phyloP scores from a whole-genome alignment of 2,329 filamentous ascomycete genomes.

The Oidium heveae region DNA sequence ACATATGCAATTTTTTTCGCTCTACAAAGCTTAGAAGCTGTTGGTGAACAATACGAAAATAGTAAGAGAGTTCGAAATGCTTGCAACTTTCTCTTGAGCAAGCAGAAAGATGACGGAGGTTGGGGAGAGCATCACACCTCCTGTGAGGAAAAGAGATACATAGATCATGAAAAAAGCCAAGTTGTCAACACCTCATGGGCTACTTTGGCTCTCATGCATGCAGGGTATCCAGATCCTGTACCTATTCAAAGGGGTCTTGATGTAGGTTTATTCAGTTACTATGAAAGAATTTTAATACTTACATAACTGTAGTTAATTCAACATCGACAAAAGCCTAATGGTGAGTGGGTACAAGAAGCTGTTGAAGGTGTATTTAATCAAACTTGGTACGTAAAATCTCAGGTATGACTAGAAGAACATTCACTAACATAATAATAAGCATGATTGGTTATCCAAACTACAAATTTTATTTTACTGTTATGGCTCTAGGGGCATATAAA shows the following conservation, averaged over 20 bases:
- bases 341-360: conserved; percentile 83
- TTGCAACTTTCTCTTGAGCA: conserved; percentile 65
- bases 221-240: conserved; percentile 49
- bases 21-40: conserved; percentile 56
- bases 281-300: too few species aligned
- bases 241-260: conserved; percentile 45
- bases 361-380: conserved; percentile 99
- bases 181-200: conserved; percentile 94
- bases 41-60: conserved; percentile 59
- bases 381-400: conserved; percentile 24
- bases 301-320: conserved; percentile 38
- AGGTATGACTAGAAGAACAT: too few species aligned
- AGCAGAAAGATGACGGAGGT: conserved; percentile 70
- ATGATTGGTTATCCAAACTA: conserved; percentile 99
- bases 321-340: conserved; percentile 60
- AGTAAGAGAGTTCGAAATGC: conserved; percentile 45
- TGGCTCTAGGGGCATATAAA: conserved; percentile 61
- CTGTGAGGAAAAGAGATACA: conserved; percentile 53
- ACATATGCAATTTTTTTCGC: conserved; percentile 96
- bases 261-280: too few species aligned
- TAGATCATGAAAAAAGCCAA: conserved; percentile 56
- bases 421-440: conserved; percentile 15
- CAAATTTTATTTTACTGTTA: conserved; percentile 88
- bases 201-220: conserved; percentile 57
- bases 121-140: conserved; percentile 91